Base-by-base conservation (phyloP, 2,329 filamentous ascomycete species). In the Colletotrichum euphorbiae region DNA sequence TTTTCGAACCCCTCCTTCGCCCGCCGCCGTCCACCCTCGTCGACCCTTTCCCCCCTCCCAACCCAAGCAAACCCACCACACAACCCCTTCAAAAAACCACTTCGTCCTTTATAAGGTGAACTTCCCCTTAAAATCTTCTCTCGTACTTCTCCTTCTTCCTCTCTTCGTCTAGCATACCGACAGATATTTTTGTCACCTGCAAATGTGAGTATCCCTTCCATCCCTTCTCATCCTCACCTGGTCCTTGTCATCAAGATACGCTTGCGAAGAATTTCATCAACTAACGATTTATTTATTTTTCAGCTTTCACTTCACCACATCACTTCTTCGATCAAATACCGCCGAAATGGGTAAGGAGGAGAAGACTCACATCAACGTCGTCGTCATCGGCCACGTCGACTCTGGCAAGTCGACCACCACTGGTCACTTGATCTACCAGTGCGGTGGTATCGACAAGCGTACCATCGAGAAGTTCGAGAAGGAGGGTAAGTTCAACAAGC, bases 391-490 rank as follows among this genome's bases (percentile, higher is more conserved):
- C 89, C 95, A 97, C 91, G 94, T 97, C 93, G 94, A 97, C 87
- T 97, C 94, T 85, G 95, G 94, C 88, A 98, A 98, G 91, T 97
- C 94, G 78, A 98, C 94, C 84, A 98, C 94, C 84, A 69, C 66
- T 45, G 93, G 91, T 84, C 91, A 95, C 89, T 91, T 99, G 91
- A 98, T 99, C 93, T 98, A 98, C 94, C 95, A 99, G 92, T 98
- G 96, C 90, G 96, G 96, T 92, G 96, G 96, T 93, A 99, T 98
- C 82, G 96, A 99, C 93, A 94, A 95, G 90, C 95, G 96, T 94
- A 98, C 95, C 85, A 99, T 99, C 84, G 96, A 99, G 92, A 99
- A 99, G 93, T 99, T 99, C 91, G 96, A 99, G 94, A 99, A 99
- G 93, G 94, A 97, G 24, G 24, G 24, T 24, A 24, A 24, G 24